Evolutionary conservation across 768 basidiomycete genomes (phyloP), one percentile per base, ranked within the genome.

Genomic region (Leccinum incarnatum): DNA sequence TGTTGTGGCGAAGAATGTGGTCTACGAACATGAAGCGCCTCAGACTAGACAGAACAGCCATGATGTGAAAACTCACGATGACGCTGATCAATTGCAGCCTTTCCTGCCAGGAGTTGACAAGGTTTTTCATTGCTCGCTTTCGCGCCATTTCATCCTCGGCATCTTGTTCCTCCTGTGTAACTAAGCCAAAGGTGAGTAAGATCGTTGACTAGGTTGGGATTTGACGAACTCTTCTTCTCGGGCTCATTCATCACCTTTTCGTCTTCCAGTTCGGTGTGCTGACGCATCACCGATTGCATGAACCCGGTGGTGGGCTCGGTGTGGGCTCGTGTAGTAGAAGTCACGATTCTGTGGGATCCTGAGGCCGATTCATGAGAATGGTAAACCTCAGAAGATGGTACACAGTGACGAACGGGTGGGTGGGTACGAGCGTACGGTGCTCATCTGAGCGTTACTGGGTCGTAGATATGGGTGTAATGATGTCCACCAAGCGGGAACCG

Each of bases 21-120:
- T 83, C 84, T 86, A 57, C 15, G 32, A 21, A 45, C 17, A 52
- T n/a, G 7, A 15, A 53, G 17, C 42, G 8, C 5, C 12, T 61
- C 29, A 56, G 32, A 56, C 27, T 30, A 29, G 10, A 45, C 27
- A 37, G 36, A 48, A 25, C 5, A 30, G 19, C 5, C 14, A 29
- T 10, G 21, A 25, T 19, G 14, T 1, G n/a, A 56, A 29, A 27
- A 73, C 82, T 65, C 49, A 83, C 84, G 53, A 85, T 83, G 34
- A 86, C 77, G 42, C 77, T 80, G 68, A 86, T 84, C 11, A 86
- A 72, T 70, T 85, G 83, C 46, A 86, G 75, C 45, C 84, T 75
- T 58, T 86, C 84, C 76, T 82, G 80, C 85, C 85, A 86, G 4
- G 82, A 81, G 62, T 79, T 78, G n/a, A 83, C 76, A 3, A 85